These are phyloP conservation scores for Deuterostichococcus epilithicus DNA, from an alignment of 139 green algal genomes.

Conservation along the genomic window DNA sequence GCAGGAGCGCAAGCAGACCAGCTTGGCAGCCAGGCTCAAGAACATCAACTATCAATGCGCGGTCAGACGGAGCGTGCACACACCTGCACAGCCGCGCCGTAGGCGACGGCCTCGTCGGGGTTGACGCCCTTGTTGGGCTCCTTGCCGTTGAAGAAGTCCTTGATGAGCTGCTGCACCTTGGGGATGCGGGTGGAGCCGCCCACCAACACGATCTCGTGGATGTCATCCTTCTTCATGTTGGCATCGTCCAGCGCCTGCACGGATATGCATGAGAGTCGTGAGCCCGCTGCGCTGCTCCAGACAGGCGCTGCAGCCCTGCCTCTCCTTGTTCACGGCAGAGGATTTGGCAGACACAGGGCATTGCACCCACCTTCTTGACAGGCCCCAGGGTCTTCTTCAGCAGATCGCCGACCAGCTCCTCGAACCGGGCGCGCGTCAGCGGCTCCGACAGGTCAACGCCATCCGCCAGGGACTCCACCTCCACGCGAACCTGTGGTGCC, in stretches of 20 bases:
- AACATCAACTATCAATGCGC: too few species aligned
- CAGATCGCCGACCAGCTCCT: constrained; percentile 98
- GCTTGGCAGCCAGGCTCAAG: too few species aligned
- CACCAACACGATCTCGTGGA: constrained; percentile 96
- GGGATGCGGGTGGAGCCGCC: constrained; percentile 94
- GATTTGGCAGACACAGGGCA: neutral
- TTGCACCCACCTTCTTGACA: constrained; percentile 89
- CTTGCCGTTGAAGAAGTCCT: constrained; percentile 89
- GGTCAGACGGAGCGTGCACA: neutral
- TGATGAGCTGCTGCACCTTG: constrained; percentile 86
- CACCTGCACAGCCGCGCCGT: constrained; percentile 88
- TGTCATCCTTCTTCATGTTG: constrained; percentile 80
- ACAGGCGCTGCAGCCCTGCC: too few species aligned
- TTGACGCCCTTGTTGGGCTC: constrained; percentile 94
- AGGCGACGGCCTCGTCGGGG: constrained; percentile 92
- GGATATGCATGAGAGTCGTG: too few species aligned
- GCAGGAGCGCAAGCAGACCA: too few species aligned
- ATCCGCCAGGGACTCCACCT: constrained; percentile 95
- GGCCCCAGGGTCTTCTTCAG: constrained; percentile 97
- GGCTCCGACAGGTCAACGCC: constrained; percentile 96
- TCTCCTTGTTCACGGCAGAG: too few species aligned
- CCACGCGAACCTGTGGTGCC: constrained; percentile 73
- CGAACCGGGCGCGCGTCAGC: constrained; percentile 95
- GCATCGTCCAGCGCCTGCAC: constrained; percentile 91
- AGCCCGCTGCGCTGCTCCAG: too few species aligned